Evolutionary conservation across 495 filamentous ascomycete species (phyloP), one percentile per base, ranked within the genome.

Genomic region (Xylaria venustula): DNA sequence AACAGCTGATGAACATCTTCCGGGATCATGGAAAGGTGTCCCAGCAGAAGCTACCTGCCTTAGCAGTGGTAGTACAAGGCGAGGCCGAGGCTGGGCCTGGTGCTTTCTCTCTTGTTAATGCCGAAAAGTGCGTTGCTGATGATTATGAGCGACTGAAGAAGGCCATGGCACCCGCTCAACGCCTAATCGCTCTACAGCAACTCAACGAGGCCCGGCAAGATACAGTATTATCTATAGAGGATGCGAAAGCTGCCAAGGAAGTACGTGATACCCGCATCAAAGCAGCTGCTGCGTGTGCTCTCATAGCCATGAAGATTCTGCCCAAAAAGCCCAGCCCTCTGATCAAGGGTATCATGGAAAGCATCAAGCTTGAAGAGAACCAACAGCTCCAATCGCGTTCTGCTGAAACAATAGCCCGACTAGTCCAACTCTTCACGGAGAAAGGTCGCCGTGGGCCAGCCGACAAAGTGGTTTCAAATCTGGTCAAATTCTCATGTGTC

Each of bases 281-380:
- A 66, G 90, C 95, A 17, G 90, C 93, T 22, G 92, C 91, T 26
- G 90, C 95, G 14, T 88, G 88, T 53, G 95, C 94, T 3, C 72
- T 97, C 58, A 87, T 98, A 34, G 89, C 91, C n/a, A 84, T 97
- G 71, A 85, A 85, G 30, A 81, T 90, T 25, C 80, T 95, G 3
- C 93, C 95, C 3, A 97, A 96, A 81, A 97, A 94, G 69, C 90
- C 94, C 14, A 89, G 87, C 53, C 81, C 85, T 34, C 86, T 96
- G 17, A 97, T 98, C 76, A 96, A 96, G 75, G 88, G 86, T 19
- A 90, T 97, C 74, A 98, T 98, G 93, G 94, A 98, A 66, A 97
- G 93, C 69, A 85, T 98, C 71, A 98, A 98, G 77, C 84, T 85
- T 30, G 94, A 98, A 73, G 93, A 98, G 67, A 97, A 93, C 64